These are phyloP conservation scores for Parastagonospora nodorum DNA, from an alignment of 2,329 filamentous ascomycete species.

Conservation along the genomic window DNA sequence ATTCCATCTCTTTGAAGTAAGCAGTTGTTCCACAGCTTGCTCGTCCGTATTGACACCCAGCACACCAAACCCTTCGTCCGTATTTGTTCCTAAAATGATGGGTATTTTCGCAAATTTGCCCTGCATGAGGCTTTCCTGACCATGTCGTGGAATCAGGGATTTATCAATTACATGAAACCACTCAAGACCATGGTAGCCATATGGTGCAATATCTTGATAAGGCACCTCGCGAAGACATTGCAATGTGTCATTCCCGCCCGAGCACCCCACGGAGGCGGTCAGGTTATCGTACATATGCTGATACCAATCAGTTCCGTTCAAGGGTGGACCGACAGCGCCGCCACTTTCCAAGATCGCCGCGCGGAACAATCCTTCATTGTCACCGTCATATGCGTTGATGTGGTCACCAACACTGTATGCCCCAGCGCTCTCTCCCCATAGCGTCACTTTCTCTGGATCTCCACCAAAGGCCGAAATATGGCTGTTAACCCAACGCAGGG, in stretches of 20 bases:
- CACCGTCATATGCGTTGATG: conserved; percentile 47
- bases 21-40: conserved; percentile 31
- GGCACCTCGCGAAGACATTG: conserved; percentile 34
- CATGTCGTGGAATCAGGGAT: conserved; percentile 27
- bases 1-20: conserved; percentile 41
- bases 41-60: conserved; percentile 53
- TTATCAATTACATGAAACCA: conserved; percentile 41
- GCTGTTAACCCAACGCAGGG: conserved; percentile 65
- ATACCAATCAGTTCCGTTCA: conserved; percentile 41
- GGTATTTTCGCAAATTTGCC: conserved; percentile 68
- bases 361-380: conserved; percentile 47
- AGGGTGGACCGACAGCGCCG: conserved; percentile 34
- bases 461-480: conserved; percentile 61
- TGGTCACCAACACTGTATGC: conserved; percentile 59
- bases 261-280: conserved; percentile 30
- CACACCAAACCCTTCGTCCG: conserved; percentile 67
- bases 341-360: conserved; percentile 50
- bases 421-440: conserved; percentile 66
- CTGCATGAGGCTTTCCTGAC: conserved; percentile 40
- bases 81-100: conserved; percentile 66
- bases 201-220: conserved; percentile 31
- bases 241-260: conserved; percentile 24
- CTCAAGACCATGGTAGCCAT: conserved; percentile 33
- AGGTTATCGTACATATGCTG: conserved; percentile 39
- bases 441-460: conserved; percentile 62